A percentile compares a stretch with the other conserved stretches of the same genome.
These are phyloP conservation scores for Vaucheria bursata DNA, from an alignment of 352 stramenopile species.

Conservation along the genomic window DNA sequence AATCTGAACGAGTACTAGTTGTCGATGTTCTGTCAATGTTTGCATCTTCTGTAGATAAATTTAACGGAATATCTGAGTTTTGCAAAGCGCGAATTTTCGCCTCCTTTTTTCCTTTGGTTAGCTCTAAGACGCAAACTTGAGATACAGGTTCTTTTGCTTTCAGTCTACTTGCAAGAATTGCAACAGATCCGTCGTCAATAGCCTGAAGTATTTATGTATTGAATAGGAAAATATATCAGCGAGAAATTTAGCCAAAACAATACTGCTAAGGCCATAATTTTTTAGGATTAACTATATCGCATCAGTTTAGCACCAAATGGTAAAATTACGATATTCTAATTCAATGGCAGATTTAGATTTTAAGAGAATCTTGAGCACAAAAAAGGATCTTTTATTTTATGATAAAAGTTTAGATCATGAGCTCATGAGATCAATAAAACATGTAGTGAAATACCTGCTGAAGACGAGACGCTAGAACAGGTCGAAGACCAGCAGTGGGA, in stretches of 20 bases:
- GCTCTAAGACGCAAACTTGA: neutral
- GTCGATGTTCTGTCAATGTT: neutral
- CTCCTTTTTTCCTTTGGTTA: neutral
- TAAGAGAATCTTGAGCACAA: too few species aligned
- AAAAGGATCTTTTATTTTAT: too few species aligned
- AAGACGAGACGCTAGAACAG: slow-evolving; percentile 2
- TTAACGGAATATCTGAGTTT: neutral
- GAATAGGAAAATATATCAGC: neutral
- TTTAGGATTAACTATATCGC: too few species aligned
- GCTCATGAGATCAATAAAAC: neutral
- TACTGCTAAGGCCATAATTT: too few species aligned
- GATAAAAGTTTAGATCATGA: too few species aligned
- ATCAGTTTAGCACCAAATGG: too few species aligned
- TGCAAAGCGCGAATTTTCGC: neutral
- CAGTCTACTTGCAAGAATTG: neutral
- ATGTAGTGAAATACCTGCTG: slow-evolving; percentile 6
- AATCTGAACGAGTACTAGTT: too few species aligned
- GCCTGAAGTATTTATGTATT: neutral
- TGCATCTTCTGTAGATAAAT: neutral
- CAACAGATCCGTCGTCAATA: slow-evolving; percentile 10
- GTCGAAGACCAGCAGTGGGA: neutral
- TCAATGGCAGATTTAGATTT: too few species aligned
- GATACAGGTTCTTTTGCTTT: neutral
- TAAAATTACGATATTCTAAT: too few species aligned
- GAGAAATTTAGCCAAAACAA: too few species aligned